Conservation (phyloP, 371 early-diverging fungal genomes). For the Mucor velutinosus region DNA sequence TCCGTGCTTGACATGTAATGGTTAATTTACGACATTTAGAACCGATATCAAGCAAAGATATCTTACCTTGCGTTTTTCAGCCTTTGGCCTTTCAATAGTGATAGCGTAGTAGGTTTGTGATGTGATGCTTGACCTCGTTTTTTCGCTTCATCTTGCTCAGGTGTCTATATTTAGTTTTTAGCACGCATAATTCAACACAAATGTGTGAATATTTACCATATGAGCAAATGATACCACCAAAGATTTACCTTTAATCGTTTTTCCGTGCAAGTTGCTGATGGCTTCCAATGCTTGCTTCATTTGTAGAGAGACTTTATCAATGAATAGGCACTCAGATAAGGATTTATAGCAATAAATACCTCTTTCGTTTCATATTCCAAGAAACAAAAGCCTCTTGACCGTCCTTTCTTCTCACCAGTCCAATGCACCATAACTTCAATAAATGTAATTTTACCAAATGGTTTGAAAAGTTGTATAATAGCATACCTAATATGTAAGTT, state of each 20-base stretch:
- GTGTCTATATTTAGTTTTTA: conserved; percentile 21
- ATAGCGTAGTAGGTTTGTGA: conserved; percentile 35
- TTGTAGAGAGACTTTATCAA: background rate
- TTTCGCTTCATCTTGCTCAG: conserved; percentile 29
- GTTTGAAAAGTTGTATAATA: conserved; percentile 65
- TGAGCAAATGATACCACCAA: conserved; percentile 63
- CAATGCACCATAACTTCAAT: conserved; percentile 66
- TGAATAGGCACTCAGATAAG: background rate
- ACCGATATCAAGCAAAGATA: background rate
- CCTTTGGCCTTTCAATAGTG: conserved; percentile 41
- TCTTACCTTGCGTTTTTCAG: conserved; percentile 50
- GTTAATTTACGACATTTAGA: background rate
- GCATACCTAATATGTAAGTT: conserved; percentile 45
- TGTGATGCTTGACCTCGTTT: conserved; percentile 20
- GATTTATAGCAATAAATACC: conserved; percentile 20
- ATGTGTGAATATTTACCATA: conserved; percentile 39
- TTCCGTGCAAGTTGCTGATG: conserved; percentile 54
- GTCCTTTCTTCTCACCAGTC: conserved; percentile 63
- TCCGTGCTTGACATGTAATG: conserved; percentile 43
- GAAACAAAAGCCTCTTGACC: conserved; percentile 69
- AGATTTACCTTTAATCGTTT: conserved; percentile 51
- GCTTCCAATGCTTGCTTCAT: conserved; percentile 56
- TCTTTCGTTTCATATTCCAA: conserved; percentile 60
- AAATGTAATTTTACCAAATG: conserved; percentile 68
- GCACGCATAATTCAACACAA: background rate